Percentiles rank a stretch among this genome's conserved stretches.
These are phyloP conservation scores for Phoenix roebelenii DNA, from an alignment of 176 grass and related monocot genomes.

Conservation along the genomic window DNA sequence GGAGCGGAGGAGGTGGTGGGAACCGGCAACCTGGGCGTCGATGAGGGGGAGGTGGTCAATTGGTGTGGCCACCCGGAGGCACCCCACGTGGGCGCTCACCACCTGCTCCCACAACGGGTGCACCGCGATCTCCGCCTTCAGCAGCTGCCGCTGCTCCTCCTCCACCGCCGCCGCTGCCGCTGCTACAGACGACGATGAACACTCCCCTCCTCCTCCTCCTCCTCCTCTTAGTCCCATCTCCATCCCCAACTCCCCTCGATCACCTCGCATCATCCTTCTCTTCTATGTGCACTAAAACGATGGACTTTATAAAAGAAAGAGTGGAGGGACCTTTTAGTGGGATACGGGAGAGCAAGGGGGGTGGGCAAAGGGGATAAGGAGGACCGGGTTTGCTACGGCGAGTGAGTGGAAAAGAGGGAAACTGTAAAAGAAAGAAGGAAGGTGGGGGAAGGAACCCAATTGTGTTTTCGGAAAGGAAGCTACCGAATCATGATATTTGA, in stretches of 20 bases:
- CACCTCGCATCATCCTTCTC: conserved; percentile 48
- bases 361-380: conserved; percentile 46
- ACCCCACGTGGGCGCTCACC: conserved; percentile 74
- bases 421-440: conserved; percentile 18
- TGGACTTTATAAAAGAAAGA: conserved; percentile 13
- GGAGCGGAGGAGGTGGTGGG: conserved; percentile 70
- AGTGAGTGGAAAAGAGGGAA: conserved; percentile 26
- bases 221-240: conserved; percentile 21
- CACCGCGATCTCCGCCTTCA: conserved; percentile 94
- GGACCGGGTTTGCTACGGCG: conserved; percentile 5
- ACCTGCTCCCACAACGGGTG: conserved; percentile 98
- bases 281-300: neutral
- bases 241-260: conserved; percentile 63
- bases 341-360: conserved; percentile 34
- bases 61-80: conserved; percentile 92
- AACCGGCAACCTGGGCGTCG: conserved; percentile 82
- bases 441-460: conserved; percentile 23
- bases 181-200: conserved; percentile 37
- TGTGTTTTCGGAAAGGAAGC: conserved; percentile 19
- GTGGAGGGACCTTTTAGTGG: conserved; percentile 47
- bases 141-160: conserved; percentile 67
- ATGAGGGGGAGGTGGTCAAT: conserved; percentile 95
- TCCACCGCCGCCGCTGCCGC: conserved; percentile 38
- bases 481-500: conserved; percentile 11
- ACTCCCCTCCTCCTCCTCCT: conserved; percentile 31